Evolutionary conservation across 2,329 filamentous ascomycete species (phyloP).

Genomic region (Pezicula radicicola): DNA sequence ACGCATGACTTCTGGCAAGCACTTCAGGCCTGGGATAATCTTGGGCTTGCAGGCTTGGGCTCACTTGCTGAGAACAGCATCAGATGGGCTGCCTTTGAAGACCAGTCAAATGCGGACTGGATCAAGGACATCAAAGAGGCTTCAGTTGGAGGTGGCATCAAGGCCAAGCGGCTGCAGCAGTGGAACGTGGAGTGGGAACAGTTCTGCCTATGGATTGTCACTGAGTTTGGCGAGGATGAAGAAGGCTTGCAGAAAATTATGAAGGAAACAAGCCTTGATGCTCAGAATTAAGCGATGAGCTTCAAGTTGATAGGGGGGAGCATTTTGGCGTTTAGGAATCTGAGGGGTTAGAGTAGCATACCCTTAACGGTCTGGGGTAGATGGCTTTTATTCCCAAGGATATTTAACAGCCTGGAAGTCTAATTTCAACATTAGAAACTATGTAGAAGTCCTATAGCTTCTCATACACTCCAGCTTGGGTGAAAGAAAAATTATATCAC

Average conservation of each 20-base stretch:
- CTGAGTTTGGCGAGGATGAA: conserved; percentile 59
- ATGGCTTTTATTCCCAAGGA: background rate
- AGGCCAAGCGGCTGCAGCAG: conserved; percentile 70
- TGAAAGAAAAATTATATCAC: too few relatives aligned
- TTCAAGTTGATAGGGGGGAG: background rate
- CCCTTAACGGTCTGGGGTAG: background rate
- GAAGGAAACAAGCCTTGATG: conserved; percentile 13
- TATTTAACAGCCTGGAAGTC: conserved; percentile 3
- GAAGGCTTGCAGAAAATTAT: conserved; percentile 16
- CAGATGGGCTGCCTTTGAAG: conserved; percentile 85
- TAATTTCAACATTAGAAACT: conserved; percentile 20
- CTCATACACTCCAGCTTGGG: too few relatives aligned
- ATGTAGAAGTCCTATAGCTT: background rate
- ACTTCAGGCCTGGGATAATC: conserved; percentile 86
- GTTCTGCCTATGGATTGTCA: conserved; percentile 87
- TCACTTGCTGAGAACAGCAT: conserved; percentile 91
- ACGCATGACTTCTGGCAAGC: conserved; percentile 95
- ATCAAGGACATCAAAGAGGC: conserved; percentile 69
- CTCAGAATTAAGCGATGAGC: conserved; percentile 11
- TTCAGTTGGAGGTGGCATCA: conserved; percentile 65
- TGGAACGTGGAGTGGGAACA: conserved; percentile 84
- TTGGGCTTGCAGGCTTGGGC: conserved; percentile 82
- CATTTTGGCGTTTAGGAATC: background rate
- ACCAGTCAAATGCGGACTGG: conserved; percentile 71
- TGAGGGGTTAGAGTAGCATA: conserved; percentile 1